Evolutionary conservation across 768 basidiomycete species (phyloP).

Genomic region (Amanita muscaria): DNA sequence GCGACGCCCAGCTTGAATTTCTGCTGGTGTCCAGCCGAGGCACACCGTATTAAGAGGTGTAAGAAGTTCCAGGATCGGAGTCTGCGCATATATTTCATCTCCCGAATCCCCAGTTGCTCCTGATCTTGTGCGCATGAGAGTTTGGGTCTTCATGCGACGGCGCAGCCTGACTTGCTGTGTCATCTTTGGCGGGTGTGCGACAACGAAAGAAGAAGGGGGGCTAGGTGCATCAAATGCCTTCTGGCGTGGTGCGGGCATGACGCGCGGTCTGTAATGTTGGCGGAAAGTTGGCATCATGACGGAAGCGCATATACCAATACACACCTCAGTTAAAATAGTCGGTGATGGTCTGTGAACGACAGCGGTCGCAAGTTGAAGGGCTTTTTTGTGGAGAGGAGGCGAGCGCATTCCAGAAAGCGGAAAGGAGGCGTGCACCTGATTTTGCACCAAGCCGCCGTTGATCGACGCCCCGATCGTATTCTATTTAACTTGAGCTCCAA

Average conservation of each 20-base stretch:
- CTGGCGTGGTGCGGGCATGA: constrained; percentile 6
- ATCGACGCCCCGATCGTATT: constrained; percentile 7
- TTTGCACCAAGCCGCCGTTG: constrained; percentile 4
- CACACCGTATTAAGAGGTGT: constrained; percentile 50
- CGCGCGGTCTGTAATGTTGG: constrained; percentile 1
- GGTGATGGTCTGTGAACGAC: constrained; percentile 8
- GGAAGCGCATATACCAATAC: not conserved
- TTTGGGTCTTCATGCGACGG: constrained; percentile 34
- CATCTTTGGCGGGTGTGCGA: constrained; percentile 15
- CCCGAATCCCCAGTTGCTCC: constrained; percentile 20
- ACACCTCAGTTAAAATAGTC: constrained; percentile 9
- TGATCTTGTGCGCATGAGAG: constrained; percentile 35
- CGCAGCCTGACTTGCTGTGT: constrained; percentile 28
- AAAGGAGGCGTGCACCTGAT: constrained; percentile 4
- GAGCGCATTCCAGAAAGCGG: constrained; percentile 5
- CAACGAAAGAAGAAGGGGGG: not conserved
- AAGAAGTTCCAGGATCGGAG: constrained; percentile 51
- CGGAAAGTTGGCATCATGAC: constrained; percentile 4
- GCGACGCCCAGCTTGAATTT: constrained; percentile 61
- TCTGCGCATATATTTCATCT: constrained; percentile 40
- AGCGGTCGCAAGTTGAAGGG: constrained; percentile 8
- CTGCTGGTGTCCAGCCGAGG: constrained; percentile 53
- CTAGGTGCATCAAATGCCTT: constrained; percentile 2
- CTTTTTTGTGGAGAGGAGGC: constrained; percentile 9
- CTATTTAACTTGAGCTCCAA: not conserved